Evolutionary conservation across 805 yeast genomes (phyloP).

Genomic region (Wickerhamomyces bisporus): DNA sequence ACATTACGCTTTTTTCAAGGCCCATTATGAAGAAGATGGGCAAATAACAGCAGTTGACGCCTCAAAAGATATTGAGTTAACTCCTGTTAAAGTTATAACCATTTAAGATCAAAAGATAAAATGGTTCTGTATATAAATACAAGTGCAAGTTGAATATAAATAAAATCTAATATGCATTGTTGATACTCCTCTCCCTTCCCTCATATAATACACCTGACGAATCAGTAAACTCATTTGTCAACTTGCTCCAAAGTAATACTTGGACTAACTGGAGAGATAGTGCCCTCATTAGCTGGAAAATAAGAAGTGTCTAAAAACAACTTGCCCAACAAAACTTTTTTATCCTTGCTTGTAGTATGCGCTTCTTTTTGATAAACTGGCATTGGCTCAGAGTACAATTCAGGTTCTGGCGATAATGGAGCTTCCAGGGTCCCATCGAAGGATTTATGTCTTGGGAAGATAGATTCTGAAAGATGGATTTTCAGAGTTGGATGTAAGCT

Average conservation of each 20-base stretch:
- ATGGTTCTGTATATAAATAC: background rate
- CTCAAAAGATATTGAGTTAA: constrained; percentile 19
- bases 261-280: constrained; percentile 16
- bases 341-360: background rate
- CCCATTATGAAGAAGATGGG: constrained; percentile 38
- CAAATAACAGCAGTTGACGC: constrained; percentile 28
- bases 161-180: background rate
- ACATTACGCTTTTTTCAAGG: constrained; percentile 86
- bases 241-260: constrained; percentile 15
- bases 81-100: constrained; percentile 16
- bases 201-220: background rate
- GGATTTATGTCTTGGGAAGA: constrained; percentile 26
- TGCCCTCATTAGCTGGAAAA: background rate
- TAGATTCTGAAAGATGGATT: constrained; percentile 30
- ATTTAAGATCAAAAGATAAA: background rate
- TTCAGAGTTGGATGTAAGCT: constrained; percentile 17
- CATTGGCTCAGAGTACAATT: constrained; percentile 19
- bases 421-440: constrained; percentile 18
- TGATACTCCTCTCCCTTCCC: background rate
- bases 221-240: background rate
- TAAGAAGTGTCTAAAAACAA: constrained; percentile 8
- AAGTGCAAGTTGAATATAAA: background rate
- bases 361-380: constrained; percentile 12
- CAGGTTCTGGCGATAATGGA: constrained; percentile 16
- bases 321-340: constrained; percentile 10